phyloP scores from a whole-genome alignment of 257 asterid species.

The Galeopsis tetrahit region DNA sequence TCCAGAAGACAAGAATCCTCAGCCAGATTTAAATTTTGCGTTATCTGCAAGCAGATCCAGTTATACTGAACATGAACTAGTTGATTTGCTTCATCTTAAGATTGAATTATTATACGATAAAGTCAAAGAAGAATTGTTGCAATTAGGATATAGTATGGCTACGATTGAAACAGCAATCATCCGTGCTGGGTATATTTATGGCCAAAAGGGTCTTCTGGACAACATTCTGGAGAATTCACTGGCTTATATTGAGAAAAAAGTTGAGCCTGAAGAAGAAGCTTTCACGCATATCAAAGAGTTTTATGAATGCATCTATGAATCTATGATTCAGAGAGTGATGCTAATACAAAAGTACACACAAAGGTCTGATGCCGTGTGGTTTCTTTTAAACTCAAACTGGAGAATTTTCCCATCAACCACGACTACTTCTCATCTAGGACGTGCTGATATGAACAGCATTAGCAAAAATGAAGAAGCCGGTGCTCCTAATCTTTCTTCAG shows the following conservation, averaged over 20 bases:
- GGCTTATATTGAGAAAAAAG: conserved; percentile 19
- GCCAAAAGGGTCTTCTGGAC: conserved; percentile 2
- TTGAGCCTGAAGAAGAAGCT: neutral
- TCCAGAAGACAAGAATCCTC: conserved; percentile 17
- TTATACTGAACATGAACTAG: conserved; percentile 21
- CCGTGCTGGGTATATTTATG: conserved; percentile 20
- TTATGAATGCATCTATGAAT: neutral
- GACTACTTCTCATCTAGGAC: neutral
- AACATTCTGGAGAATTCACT: conserved; percentile 25
- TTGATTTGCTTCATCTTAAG: conserved; percentile 24
- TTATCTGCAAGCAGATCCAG: neutral
- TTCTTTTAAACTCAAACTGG: conserved; percentile 21
- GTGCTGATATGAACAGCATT: neutral
- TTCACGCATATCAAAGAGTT: conserved; percentile 28
- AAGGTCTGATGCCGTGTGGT: conserved; percentile 26
- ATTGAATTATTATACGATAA: conserved; percentile 15
- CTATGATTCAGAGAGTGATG: conserved; percentile 12
- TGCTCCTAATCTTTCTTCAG: conserved; percentile 13
- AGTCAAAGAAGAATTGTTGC: conserved; percentile 29
- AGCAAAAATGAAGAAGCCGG: conserved; percentile 15
- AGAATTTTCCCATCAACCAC: conserved; percentile 18
- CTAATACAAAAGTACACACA: neutral
- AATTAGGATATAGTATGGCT: conserved; percentile 22
- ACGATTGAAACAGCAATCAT: conserved; percentile 29
- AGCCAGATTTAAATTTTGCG: neutral